Evolutionary conservation across 2,329 filamentous ascomycete genomes (phyloP).

Genomic region (Cadophora luteo-olivacea): DNA sequence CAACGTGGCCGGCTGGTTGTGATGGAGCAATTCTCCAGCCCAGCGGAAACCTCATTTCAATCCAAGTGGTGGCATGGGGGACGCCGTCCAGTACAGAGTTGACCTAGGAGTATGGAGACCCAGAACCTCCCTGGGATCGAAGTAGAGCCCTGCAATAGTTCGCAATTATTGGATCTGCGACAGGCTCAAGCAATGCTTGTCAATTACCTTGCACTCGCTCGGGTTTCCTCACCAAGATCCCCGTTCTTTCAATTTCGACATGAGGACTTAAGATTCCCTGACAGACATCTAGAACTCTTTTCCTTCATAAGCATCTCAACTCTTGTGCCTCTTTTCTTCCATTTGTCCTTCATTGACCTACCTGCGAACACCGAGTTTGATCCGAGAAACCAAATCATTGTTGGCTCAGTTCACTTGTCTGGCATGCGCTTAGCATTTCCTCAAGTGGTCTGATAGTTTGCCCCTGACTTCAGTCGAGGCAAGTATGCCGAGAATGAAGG

Average conservation of each 20-base stretch:
- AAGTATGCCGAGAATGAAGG: slow-evolving; percentile 1
- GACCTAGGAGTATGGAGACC: too few relatives aligned
- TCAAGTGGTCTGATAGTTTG: not conserved
- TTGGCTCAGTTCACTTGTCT: not conserved
- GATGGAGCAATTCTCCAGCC: too few relatives aligned
- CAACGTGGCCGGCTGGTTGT: too few relatives aligned
- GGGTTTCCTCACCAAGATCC: too few relatives aligned
- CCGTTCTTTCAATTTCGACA: not conserved
- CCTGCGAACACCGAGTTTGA: not conserved
- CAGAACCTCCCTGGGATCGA: too few relatives aligned
- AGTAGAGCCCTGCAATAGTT: too few relatives aligned
- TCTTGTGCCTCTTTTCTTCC: not conserved
- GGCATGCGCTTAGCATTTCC: not conserved
- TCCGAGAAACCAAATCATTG: not conserved
- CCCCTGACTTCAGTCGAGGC: not conserved
- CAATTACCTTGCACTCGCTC: not conserved
- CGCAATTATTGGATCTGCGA: not conserved
- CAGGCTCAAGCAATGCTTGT: not conserved
- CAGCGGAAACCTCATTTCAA: too few relatives aligned
- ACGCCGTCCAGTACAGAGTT: too few relatives aligned
- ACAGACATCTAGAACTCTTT: not conserved
- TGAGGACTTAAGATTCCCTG: not conserved
- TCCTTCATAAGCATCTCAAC: not conserved
- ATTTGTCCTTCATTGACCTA: not conserved
- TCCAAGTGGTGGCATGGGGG: too few relatives aligned